These are phyloP conservation scores for Globisporangium irregulare DNA, from an alignment of 352 stramenopile genomes.

Conservation along the genomic window DNA sequence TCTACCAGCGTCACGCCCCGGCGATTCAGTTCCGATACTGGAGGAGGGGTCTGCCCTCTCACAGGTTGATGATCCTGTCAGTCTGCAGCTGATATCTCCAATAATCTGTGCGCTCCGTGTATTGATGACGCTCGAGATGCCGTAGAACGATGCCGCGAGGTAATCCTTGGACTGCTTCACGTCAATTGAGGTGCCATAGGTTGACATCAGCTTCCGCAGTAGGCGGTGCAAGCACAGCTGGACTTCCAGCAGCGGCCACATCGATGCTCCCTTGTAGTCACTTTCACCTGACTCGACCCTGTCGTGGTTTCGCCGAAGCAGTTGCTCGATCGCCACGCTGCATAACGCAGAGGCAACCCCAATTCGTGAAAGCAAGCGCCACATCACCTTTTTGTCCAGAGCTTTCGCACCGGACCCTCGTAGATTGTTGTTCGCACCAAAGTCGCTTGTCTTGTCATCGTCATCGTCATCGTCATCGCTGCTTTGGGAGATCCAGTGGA, in stretches of 20 bases:
- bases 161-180: slow-evolving; percentile 38
- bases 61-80: not conserved
- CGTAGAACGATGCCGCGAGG: slow-evolving; percentile 25
- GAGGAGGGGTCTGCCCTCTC: not conserved
- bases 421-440: slow-evolving; percentile 6
- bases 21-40: not conserved
- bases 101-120: slow-evolving; percentile 12
- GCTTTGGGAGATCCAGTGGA: slow-evolving; percentile 49
- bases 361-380: slow-evolving; percentile 42
- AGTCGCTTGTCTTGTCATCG: slow-evolving; percentile 14
- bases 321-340: slow-evolving; percentile 39
- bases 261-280: slow-evolving; percentile 20
- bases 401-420: not conserved
- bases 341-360: slow-evolving; percentile 51
- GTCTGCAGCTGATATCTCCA: slow-evolving; percentile 5
- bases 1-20: not conserved
- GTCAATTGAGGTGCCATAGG: slow-evolving; percentile 21
- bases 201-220: slow-evolving; percentile 31
- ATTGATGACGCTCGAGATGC: slow-evolving; percentile 38
- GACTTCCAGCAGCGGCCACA: slow-evolving; percentile 55
- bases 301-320: slow-evolving; percentile 11
- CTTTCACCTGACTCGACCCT: slow-evolving; percentile 1
- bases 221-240: slow-evolving; percentile 54
- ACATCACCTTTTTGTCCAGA: slow-evolving; percentile 23
- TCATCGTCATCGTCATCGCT: slow-evolving; percentile 16